Evolutionary conservation across 2,329 filamentous ascomycete species (phyloP).

Genomic region (Sporothrix sp.): DNA sequence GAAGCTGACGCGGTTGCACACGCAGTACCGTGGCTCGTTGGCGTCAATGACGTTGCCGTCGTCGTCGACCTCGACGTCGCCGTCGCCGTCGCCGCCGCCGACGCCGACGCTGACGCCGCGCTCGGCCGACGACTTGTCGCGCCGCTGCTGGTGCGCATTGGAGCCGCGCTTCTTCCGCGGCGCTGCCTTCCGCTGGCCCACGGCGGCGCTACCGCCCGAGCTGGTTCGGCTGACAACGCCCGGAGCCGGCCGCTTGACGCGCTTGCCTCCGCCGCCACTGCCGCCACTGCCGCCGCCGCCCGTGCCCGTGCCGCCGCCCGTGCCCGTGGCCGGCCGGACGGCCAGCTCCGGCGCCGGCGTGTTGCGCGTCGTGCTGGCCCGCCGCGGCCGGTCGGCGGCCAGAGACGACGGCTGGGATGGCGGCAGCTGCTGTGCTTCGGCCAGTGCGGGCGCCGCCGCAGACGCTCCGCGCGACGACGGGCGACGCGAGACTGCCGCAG

Average conservation of each 20-base stretch:
- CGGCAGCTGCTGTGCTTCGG: slow-evolving; percentile 30
- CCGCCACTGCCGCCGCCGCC: too few relatives aligned
- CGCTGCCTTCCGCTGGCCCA: slow-evolving; percentile 61
- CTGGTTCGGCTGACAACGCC: slow-evolving; percentile 57
- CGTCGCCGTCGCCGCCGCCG: slow-evolving; percentile 36
- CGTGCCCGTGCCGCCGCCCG: slow-evolving; percentile 18
- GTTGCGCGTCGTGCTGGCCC: slow-evolving; percentile 47
- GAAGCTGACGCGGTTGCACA: slow-evolving; percentile 71
- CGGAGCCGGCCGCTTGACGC: slow-evolving; percentile 60
- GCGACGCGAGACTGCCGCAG: slow-evolving; percentile 7
- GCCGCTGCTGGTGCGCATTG: slow-evolving; percentile 20
- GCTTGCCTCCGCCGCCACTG: too few relatives aligned
- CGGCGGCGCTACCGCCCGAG: slow-evolving; percentile 53
- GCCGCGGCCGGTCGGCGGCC: slow-evolving; percentile 43
- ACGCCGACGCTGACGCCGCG: slow-evolving; percentile 21
- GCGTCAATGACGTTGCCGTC: slow-evolving; percentile 63
- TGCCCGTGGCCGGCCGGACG: slow-evolving; percentile 24
- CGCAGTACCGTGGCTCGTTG: slow-evolving; percentile 65
- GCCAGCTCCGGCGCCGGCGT: slow-evolving; percentile 46
- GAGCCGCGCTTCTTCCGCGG: slow-evolving; percentile 52
- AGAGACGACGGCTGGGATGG: slow-evolving; percentile 29
- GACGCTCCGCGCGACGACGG: slow-evolving; percentile 22
- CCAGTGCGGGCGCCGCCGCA: slow-evolving; percentile 30
- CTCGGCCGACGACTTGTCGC: slow-evolving; percentile 37
- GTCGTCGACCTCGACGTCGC: slow-evolving; percentile 52